Conservation (phyloP, 305 asterid genomes). For the Plantago coronopus region DNA sequence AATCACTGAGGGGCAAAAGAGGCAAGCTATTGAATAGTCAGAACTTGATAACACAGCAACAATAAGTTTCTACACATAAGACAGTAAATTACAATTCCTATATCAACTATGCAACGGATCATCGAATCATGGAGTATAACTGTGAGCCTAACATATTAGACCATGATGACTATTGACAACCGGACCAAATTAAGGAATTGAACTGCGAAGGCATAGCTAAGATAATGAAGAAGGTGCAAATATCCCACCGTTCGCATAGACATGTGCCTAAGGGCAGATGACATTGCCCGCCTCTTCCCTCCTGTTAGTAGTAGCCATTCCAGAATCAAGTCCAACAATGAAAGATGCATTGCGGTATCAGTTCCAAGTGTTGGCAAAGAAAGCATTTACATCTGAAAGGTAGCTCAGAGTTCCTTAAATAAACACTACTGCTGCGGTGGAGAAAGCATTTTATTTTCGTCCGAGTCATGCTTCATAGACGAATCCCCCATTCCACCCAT, state of each 20-base stretch:
- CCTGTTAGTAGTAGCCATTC: slow-evolving; percentile 11
- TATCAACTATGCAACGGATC: background rate
- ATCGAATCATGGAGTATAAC: background rate
- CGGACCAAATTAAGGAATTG: background rate
- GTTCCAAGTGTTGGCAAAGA: slow-evolving; percentile 11
- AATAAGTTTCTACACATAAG: background rate
- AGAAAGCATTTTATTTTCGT: slow-evolving; percentile 77
- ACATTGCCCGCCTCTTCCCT: background rate
- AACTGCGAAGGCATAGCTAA: background rate
- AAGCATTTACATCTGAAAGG: slow-evolving; percentile 12
- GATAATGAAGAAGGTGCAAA: background rate
- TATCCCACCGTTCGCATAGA: background rate
- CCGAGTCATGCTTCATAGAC: slow-evolving; percentile 68
- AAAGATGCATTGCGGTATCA: slow-evolving; percentile 7
- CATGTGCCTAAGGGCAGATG: background rate
- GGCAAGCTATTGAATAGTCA: background rate
- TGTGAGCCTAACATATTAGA: background rate
- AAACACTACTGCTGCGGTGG: slow-evolving; percentile 45
- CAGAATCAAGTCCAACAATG: slow-evolving; percentile 15
- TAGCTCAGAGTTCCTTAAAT: slow-evolving; percentile 1
- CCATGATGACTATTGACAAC: background rate
- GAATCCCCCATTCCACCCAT: slow-evolving; percentile 81
- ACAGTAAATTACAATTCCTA: background rate
- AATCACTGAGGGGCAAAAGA: too few relatives aligned
- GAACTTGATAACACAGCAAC: background rate